phyloP scores from a whole-genome alignment of 2,329 filamentous ascomycete species.

The Penicillium sp. region DNA sequence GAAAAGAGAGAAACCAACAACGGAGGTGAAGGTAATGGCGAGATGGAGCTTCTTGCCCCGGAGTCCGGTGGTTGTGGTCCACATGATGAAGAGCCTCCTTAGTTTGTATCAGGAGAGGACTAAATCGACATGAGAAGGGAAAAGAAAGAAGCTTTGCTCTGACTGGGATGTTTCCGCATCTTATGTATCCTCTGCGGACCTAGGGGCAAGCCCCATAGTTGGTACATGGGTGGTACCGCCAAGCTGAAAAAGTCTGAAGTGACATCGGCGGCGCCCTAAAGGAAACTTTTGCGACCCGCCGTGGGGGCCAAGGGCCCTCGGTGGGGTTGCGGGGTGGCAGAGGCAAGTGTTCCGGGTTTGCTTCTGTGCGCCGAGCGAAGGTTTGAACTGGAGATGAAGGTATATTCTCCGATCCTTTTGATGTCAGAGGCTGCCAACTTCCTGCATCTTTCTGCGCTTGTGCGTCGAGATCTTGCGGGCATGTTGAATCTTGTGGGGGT shows the following conservation, averaged over 20 bases:
- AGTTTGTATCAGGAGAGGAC: conserved; percentile 3
- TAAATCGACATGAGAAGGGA: conserved; percentile 1
- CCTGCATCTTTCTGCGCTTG: neutral
- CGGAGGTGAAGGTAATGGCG: conserved; percentile 32
- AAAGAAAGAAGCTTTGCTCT: conserved; percentile 1
- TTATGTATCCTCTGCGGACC: conserved; percentile 1
- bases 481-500: neutral
- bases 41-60: conserved; percentile 24
- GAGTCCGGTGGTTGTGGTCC: conserved; percentile 32
- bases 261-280: conserved; percentile 11
- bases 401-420: neutral
- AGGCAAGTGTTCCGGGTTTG: neutral
- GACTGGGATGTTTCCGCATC: neutral
- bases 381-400: neutral
- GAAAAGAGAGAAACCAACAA: conserved; percentile 56
- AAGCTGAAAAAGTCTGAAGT: conserved; percentile 1
- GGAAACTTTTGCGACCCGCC: conserved; percentile 9
- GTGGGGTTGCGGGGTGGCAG: conserved; percentile 9
- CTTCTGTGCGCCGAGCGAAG: neutral
- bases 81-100: conserved; percentile 23
- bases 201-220: neutral
- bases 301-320: neutral
- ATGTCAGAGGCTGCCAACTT: neutral
- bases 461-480: neutral
- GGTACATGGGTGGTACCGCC: conserved; percentile 1